phyloP scores from a whole-genome alignment of 2,329 filamentous ascomycete species.

The Colletotrichum sp. region DNA sequence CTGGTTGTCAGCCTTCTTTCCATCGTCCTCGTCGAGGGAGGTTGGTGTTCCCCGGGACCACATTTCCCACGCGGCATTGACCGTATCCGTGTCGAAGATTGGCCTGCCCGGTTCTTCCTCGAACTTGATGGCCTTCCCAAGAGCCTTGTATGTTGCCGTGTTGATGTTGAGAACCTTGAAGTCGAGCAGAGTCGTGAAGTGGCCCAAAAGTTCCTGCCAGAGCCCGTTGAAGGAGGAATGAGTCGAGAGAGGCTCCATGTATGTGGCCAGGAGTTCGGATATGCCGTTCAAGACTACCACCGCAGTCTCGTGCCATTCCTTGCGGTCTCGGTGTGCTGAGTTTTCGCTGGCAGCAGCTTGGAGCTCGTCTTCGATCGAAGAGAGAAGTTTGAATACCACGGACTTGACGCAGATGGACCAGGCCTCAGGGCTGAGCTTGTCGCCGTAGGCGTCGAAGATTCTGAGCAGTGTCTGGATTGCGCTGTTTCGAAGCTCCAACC shows the following conservation, averaged over 20 bases:
- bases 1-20: conserved; percentile 69
- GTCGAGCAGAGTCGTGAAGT: conserved; percentile 69
- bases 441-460: conserved; percentile 91
- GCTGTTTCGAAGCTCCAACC: conserved; percentile 81
- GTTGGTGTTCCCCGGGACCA: conserved; percentile 72
- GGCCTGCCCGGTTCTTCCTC: conserved; percentile 58
- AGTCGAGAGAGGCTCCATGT: conserved; percentile 73
- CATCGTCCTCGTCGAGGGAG: conserved; percentile 36
- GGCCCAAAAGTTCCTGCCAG: conserved; percentile 76
- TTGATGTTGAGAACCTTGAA: conserved; percentile 73
- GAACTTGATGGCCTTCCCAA: conserved; percentile 64
- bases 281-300: conserved; percentile 77
- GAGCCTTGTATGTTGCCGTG: conserved; percentile 72
- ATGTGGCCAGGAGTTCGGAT: conserved; percentile 75
- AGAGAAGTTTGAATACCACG: conserved; percentile 80
- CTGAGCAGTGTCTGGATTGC: conserved; percentile 89
- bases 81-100: conserved; percentile 52
- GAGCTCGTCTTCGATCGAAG: conserved; percentile 68
- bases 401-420: conserved; percentile 85
- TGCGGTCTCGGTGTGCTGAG: conserved; percentile 37
- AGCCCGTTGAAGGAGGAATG: conserved; percentile 72
- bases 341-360: conserved; percentile 41
- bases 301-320: conserved; percentile 76
- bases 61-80: conserved; percentile 70
- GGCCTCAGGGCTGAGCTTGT: conserved; percentile 75